Conservation (phyloP, 73 alveolate species). For the Uronychia setigera region DNA sequence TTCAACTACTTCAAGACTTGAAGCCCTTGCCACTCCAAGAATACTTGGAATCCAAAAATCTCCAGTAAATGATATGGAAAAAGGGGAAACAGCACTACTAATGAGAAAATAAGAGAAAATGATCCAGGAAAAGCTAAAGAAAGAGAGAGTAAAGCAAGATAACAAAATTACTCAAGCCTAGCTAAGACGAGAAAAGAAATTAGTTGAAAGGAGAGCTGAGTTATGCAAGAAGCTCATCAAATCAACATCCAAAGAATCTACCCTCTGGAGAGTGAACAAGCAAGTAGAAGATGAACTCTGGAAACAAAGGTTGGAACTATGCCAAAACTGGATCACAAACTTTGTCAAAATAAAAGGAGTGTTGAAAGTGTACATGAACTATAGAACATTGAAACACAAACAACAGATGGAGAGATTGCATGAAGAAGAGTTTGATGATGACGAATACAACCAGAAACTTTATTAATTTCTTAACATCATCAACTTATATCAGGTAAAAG, state of each 20-base stretch:
- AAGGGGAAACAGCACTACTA: not conserved
- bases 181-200: not conserved
- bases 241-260: not conserved
- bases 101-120: not conserved
- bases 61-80: not conserved
- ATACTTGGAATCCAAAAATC: not conserved
- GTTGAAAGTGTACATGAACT: no score
- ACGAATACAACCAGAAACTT: no score
- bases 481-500: no score
- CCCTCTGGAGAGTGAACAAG: constrained; percentile 1
- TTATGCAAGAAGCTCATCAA: not conserved
- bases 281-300: not conserved
- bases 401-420: no score
- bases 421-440: no score
- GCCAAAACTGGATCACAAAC: no score
- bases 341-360: no score
- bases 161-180: not conserved
- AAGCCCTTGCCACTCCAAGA: not conserved
- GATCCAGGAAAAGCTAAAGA: not conserved
- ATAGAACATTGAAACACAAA: no score
- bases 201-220: not conserved
- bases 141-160: constrained; percentile 1
- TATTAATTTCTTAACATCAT: no score
- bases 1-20: not conserved
- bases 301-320: not conserved